Evolutionary conservation across 1,139 yeast species (phyloP), one percentile per base, ranked within the genome.

Genomic region (Diutina pseudorugosa): DNA sequence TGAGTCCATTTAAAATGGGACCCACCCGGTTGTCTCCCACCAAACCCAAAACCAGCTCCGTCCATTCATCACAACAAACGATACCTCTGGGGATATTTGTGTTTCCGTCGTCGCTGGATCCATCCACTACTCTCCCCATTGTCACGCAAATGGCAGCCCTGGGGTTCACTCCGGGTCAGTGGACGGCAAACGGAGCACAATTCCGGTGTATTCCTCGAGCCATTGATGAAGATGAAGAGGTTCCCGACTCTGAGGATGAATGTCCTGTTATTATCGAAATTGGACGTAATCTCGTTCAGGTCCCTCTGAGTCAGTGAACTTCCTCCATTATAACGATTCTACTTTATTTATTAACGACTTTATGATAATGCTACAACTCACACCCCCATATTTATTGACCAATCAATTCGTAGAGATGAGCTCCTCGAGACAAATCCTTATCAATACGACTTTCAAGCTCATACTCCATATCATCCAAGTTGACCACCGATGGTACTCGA

Each of bases 391-490:
- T 27, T 5, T 27, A 30, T 30, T 12, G n/a, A 30, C 25, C 16
- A 12, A 43, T 49, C 40, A 47, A 57, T 43, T 59, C 60, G 5
- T 72, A 73, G 21, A 69, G 53, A 14, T 58, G 60, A 0, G 70
- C 71, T 1, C 74, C 74, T 1, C 58, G 57, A 1, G 54, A 55
- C 47, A 70, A 54, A 50, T 57, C 59, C 27, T 58, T 54, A 27
- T 66, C 60, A 9, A 76, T 62, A 53, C 59, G 57, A 16, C 57
- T 54, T 43, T 64, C 69, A 5, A 77, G 65, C 45, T 59, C 58
- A 48, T 61, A 62, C 54, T 70, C 70, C 65, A 68, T 65, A 11
- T 63, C 56, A 54, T 76, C 76, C 11, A 76, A 57, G 55, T 69
- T 68, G 1, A 70, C 50, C 11, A 65, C 62, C 2, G 33, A 9